A percentile compares a stretch with the other conserved stretches of the same genome.
phyloP scores from a whole-genome alignment of 495 filamentous ascomycete genomes.

The Penicillium malachiteum region DNA sequence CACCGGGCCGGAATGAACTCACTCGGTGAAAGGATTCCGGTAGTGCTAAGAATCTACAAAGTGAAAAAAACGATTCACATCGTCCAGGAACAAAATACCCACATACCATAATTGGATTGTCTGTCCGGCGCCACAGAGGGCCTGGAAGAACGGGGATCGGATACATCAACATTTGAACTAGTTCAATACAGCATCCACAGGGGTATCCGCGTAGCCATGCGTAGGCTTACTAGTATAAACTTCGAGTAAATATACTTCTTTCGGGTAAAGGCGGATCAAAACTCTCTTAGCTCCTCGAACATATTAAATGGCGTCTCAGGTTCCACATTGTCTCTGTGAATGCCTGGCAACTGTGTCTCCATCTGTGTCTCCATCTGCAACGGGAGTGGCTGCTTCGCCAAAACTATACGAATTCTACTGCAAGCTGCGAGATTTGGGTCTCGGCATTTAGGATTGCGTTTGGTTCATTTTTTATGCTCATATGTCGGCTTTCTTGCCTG shows the following conservation, averaged over 20 bases:
- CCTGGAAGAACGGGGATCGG: conserved; percentile 6
- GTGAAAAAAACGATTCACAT: conserved; percentile 3
- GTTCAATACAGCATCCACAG: conserved; percentile 7
- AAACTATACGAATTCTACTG: too few relatives aligned
- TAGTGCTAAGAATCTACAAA: conserved; percentile 4
- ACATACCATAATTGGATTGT: conserved; percentile 13
- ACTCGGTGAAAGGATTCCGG: conserved; percentile 8
- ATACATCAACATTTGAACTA: conserved; percentile 14
- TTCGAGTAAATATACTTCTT: too few relatives aligned
- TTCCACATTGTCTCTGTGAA: too few relatives aligned
- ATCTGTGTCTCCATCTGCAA: too few relatives aligned
- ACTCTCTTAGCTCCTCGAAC: too few relatives aligned
- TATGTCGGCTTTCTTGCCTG: neutral
- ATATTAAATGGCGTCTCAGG: too few relatives aligned
- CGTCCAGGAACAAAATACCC: conserved; percentile 7
- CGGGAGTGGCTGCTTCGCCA: too few relatives aligned
- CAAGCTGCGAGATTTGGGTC: neutral
- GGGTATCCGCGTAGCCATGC: conserved; percentile 1
- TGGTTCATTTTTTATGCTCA: neutral
- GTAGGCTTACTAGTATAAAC: neutral
- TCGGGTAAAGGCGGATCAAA: too few relatives aligned
- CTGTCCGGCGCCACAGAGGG: conserved; percentile 10
- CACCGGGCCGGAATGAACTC: conserved; percentile 11
- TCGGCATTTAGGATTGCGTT: neutral
- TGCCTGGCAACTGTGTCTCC: too few relatives aligned